Evolutionary conservation across 2,329 filamentous ascomycete species (phyloP), one percentile per base, ranked within the genome.

Genomic region (Cryoendolithus antarcticus): DNA sequence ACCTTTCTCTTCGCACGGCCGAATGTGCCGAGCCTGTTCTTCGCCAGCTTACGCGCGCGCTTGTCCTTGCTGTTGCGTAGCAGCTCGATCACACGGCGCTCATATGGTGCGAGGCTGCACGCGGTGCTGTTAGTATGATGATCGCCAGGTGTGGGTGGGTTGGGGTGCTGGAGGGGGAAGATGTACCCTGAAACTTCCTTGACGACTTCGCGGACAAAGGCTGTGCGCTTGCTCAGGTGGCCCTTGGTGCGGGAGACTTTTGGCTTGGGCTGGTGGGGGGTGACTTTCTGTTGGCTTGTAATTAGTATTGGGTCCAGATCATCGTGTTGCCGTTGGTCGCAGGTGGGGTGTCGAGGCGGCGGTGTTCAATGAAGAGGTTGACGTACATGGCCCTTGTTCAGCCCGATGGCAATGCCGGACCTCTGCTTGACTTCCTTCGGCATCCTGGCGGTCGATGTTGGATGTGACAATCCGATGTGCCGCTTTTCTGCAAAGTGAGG

Each of bases 1-100:
- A 98, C 91, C 89, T 98, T 98, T 67, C 77, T 81, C 89, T 98
- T 98, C 64, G 89, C 89, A 69, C 91, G 89, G 64, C 85, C 84
- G 71, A 96, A 96, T 59, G 91, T 96, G 67, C 91, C 91, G 75
- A 98, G 88, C 70, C 89, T 81, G 84, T 93, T 95, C 88, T 96
- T 96, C 62, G 89, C 89, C 63, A 95, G 84, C 82, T 95, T 95
- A 60, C 89, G 80, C 62, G 89, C 89, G 71, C 89, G 86, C 85
- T 96, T 96, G 73, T 98, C 91, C 76, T 93, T 93, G 75, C 77
- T 82, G 83, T 98, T 98, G 62, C 91, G 86, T 71, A 98, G 82
- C 66, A 98, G 75, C 79, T 98, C 91, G 65, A 98, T 93, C 59
- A 98, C 85, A 65, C 91, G 86, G 70, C 91, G 89, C 81, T 98